Evolutionary conservation across 176 grass and related monocot genomes (phyloP), one percentile per base, ranked within the genome.

Genomic region (Carex myosuroides): DNA sequence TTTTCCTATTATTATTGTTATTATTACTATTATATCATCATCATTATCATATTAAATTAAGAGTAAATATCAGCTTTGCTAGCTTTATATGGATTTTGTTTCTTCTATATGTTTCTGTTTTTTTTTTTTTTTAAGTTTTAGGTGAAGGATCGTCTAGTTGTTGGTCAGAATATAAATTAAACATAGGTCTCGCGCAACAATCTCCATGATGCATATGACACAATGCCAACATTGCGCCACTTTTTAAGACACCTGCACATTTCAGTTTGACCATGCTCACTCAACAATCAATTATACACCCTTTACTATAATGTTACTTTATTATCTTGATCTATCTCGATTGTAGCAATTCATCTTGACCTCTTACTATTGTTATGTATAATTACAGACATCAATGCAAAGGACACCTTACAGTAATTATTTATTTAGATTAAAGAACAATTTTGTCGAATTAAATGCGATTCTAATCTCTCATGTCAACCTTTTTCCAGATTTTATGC

Each of bases 401-500:
- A 42, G 33, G 8, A 41, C 79, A 81, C 14, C 16, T 48, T 64
- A 6, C 5, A 64, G 13, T 24, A 44, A 13, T 58, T 24, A 44
- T 7, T 58, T 39, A 10, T 64, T 64, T 81, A 18, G 42, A 81
- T 46, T 22, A 62, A 81, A 46, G 6, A 64, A 64, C 17, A 39
- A 61, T 44, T 8, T 44, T 48, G 60, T 52, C 0, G 13, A 52
- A 35, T 48, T 32, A 52, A 83, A 83, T 64, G 16, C 6, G 37
- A 82, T 53, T 82, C 6, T 83, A 2, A 5, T 54, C 3, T 69
- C 13, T 83, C 32, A 22, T 26, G 20, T 68, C 42, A 48, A 83
- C 17, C 21, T 8, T 68, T 64, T 8, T 81, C 6, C 87, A 99
- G 97, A 87, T 99, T 99, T 85, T 99, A 99, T 89, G 91, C 91